Evolutionary conservation across 495 filamentous ascomycete species (phyloP).

Genomic region (Pyronema omphalodes): DNA sequence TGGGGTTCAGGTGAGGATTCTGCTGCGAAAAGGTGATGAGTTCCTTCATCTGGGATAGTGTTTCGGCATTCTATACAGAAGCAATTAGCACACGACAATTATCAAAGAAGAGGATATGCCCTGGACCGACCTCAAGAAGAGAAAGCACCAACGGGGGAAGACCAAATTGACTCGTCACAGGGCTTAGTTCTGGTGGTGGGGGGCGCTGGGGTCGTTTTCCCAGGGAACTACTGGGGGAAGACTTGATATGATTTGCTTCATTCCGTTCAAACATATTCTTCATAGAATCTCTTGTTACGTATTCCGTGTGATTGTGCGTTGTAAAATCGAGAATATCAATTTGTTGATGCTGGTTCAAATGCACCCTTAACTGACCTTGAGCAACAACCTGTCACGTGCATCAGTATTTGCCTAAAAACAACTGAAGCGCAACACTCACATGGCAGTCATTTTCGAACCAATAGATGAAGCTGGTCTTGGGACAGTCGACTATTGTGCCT

Average conservation of each 20-base stretch:
- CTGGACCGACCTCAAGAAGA: slow-evolving; percentile 1
- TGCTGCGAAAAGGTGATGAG: slow-evolving; percentile 33
- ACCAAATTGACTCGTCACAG: background rate
- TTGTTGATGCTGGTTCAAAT: slow-evolving; percentile 34
- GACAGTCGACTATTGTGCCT: slow-evolving; percentile 33
- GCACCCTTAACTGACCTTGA: slow-evolving; percentile 31
- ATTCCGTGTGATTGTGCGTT: slow-evolving; percentile 34
- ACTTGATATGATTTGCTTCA: slow-evolving; percentile 26
- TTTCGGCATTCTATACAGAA: slow-evolving; percentile 34
- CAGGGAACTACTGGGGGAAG: slow-evolving; percentile 35
- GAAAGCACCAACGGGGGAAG: slow-evolving; percentile 5
- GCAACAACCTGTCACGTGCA: slow-evolving; percentile 30
- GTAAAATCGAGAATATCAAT: slow-evolving; percentile 40
- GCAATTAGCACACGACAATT: background rate
- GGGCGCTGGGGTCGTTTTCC: slow-evolving; percentile 29
- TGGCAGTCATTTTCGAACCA: slow-evolving; percentile 40
- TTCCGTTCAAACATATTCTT: slow-evolving; percentile 25
- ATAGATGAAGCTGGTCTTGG: slow-evolving; percentile 36
- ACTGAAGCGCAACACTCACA: slow-evolving; percentile 25
- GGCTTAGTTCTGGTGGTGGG: background rate
- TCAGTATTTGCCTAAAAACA: background rate
- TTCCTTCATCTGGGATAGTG: slow-evolving; percentile 37
- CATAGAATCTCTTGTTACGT: slow-evolving; percentile 33
- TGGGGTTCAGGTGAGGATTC: slow-evolving; percentile 30
- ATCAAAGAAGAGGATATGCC: background rate